Evolutionary conservation across 202 grass and related monocot genomes (phyloP), one percentile per base, ranked within the genome.

Genomic region (Cymbopogon flexuosus): DNA sequence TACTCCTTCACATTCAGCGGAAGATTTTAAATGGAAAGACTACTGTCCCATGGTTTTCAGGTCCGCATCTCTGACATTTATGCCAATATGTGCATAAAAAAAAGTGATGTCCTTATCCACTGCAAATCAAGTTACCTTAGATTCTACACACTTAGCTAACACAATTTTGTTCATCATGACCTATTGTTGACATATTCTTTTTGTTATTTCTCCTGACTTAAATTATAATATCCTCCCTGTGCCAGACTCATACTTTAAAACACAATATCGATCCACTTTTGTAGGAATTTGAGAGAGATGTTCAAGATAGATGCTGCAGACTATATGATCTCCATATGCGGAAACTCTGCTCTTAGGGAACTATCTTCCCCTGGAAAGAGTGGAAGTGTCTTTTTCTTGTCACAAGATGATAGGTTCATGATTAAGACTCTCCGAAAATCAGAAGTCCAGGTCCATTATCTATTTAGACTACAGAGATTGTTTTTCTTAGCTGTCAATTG

Each of bases 11-110:
- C 96, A 98, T 82, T 65, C 49, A 18, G 88, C 96, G 8, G 96
- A 98, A 87, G 90, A 98, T 91, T 98, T 98, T 81, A 98, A 93
- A 88, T 95, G 95, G 95, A 98, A 98, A 70, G 95, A 98, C 61
- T 98, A 98, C 65, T 98, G 95, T 43, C 95, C 95, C 33, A 95
- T 95, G 90, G 95, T 98, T 61, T 98, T 98, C 90, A 98, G 95
- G 95, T 98, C 81, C 2, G 62, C 89, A 78, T 56, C 63, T 68
- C 36, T 75, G 2, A 65, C 58, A 43, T 43, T 42, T 46, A 56
- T 69, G 16, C 29, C 3, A 59, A 46, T 66, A 78, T 42, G 18
- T 33, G 63, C 62, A 2, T 73, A 34, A 12, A 30, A 68, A 68
- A 16, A 45, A 23, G 24, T 5, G 67, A 45, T 45, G 39, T 15